phyloP scores from a whole-genome alignment of 2,329 filamentous ascomycete species.

The Boeremia exigua region DNA sequence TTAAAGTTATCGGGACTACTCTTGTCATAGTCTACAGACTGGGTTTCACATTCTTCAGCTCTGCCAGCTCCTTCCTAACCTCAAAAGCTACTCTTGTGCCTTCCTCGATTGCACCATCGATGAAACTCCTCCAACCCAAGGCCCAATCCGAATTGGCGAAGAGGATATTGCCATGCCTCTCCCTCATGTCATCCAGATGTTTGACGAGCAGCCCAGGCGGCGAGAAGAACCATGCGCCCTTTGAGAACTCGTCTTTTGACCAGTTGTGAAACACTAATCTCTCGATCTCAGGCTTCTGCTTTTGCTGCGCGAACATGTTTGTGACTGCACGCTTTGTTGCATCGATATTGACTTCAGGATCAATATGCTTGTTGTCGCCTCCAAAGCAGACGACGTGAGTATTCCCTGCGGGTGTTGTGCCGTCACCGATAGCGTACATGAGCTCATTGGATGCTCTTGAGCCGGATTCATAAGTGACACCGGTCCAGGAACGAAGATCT shows the following conservation, averaged over 20 bases:
- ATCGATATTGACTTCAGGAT: conserved; percentile 52
- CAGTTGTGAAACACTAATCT: conserved; percentile 57
- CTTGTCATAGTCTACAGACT: background rate
- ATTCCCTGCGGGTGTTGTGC: conserved; percentile 49
- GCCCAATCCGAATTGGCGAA: conserved; percentile 60
- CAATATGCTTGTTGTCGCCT: conserved; percentile 51
- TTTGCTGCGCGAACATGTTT: conserved; percentile 35
- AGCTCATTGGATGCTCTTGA: conserved; percentile 49
- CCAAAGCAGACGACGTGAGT: conserved; percentile 59
- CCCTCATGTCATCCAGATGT: conserved; percentile 51
- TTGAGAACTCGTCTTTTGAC: conserved; percentile 56
- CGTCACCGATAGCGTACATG: conserved; percentile 55
- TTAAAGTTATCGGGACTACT: background rate
- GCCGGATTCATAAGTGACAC: conserved; percentile 45
- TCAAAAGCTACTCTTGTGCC: conserved; percentile 48
- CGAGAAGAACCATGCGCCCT: conserved; percentile 48
- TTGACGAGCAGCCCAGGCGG: conserved; percentile 47
- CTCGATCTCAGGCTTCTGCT: conserved; percentile 18
- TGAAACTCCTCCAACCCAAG: conserved; percentile 58
- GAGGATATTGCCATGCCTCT: conserved; percentile 52
- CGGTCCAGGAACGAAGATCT: conserved; percentile 53
- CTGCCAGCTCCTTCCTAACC: conserved; percentile 28
- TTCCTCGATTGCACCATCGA: conserved; percentile 59
- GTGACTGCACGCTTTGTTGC: conserved; percentile 39
- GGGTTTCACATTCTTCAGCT: background rate